phyloP scores from a whole-genome alignment of 108 stramenopile genomes.

The Pseudonitzschia pungens region DNA sequence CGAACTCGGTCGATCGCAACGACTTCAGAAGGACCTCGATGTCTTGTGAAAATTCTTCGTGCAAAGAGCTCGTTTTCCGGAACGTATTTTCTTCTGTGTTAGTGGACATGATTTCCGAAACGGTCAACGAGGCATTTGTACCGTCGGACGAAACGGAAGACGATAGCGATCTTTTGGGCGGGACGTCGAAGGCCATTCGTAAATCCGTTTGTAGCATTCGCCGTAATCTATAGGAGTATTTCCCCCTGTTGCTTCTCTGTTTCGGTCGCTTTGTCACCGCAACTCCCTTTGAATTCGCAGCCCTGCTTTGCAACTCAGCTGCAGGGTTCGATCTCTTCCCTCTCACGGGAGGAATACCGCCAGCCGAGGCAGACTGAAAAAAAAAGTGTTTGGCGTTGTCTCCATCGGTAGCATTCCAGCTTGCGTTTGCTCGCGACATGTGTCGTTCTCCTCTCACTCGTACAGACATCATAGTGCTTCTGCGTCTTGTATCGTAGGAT shows the following conservation, averaged over 20 bases:
- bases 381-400: too few relatives aligned
- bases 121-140: neutral
- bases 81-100: neutral
- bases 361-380: too few relatives aligned
- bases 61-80: neutral
- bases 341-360: too few relatives aligned
- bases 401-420: neutral
- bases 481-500: too few relatives aligned
- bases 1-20: slow-evolving; percentile 26
- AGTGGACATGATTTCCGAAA: neutral
- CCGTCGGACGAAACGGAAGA: neutral
- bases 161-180: neutral
- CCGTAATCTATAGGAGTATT: slow-evolving; percentile 8
- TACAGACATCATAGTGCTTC: too few relatives aligned
- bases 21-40: slow-evolving; percentile 16
- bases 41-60: slow-evolving; percentile 3
- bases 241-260: neutral
- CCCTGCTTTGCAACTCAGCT: neutral
- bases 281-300: neutral
- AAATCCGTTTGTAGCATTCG: slow-evolving; percentile 10
- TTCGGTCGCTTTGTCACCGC: neutral
- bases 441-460: neutral
- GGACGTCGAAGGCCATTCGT: neutral
- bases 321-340: neutral
- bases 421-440: neutral